phyloP scores from a whole-genome alignment of 495 filamentous ascomycete species.

The Tuber umbilicatum region DNA sequence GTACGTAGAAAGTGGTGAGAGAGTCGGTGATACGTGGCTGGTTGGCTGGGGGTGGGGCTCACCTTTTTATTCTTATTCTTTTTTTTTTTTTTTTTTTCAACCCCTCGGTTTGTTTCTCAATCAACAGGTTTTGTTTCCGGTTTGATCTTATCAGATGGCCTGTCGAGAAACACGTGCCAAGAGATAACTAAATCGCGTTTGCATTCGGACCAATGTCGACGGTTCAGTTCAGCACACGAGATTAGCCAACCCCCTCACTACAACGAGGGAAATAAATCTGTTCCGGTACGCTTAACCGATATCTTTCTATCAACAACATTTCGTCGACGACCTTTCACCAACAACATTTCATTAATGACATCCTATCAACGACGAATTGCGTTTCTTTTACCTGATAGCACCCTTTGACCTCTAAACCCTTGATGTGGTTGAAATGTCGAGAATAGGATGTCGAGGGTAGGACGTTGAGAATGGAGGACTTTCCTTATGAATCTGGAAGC shows the following conservation, averaged over 20 bases:
- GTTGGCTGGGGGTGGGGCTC: slow-evolving; percentile 32
- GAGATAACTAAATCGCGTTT: slow-evolving; percentile 32
- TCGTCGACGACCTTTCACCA: too few species aligned
- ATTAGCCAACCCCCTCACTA: neutral
- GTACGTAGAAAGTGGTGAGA: slow-evolving; percentile 19
- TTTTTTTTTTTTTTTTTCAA: neutral
- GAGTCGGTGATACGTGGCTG: slow-evolving; percentile 22
- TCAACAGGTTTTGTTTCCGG: neutral
- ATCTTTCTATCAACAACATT: too few species aligned
- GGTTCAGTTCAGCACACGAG: neutral
- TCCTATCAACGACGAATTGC: too few species aligned
- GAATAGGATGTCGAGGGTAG: too few species aligned
- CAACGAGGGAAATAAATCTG: neutral
- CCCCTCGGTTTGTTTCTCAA: neutral
- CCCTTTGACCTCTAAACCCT: too few species aligned
- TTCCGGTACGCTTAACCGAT: slow-evolving; percentile 5
- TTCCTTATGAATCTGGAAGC: too few species aligned
- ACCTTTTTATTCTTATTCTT: slow-evolving; percentile 25
- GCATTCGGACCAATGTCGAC: neutral
- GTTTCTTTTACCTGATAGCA: too few species aligned
- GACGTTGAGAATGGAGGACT: too few species aligned
- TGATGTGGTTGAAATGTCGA: too few species aligned
- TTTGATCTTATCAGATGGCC: slow-evolving; percentile 28
- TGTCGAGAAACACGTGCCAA: slow-evolving; percentile 1
- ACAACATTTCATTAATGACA: too few species aligned